These are phyloP conservation scores for Fusarium nisikadoi DNA, from an alignment of 2,329 filamentous ascomycete genomes.

Conservation along the genomic window DNA sequence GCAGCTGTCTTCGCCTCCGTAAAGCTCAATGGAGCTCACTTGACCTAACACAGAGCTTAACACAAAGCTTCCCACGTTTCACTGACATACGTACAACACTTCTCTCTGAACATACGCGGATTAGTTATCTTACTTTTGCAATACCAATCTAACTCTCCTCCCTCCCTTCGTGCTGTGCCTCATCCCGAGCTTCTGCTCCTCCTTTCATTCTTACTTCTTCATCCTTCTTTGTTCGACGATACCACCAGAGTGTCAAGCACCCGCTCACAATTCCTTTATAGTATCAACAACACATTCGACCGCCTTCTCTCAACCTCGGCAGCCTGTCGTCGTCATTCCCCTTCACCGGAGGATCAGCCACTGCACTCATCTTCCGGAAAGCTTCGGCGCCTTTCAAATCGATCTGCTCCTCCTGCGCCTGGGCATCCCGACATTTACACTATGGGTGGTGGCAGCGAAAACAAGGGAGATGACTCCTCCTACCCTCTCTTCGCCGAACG, in stretches of 20 bases:
- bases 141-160: conserved; percentile 9
- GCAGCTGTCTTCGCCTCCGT: neutral
- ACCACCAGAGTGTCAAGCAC: conserved; percentile 2
- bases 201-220: neutral
- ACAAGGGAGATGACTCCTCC: conserved; percentile 56
- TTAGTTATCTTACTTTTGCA: conserved; percentile 7
- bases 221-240: conserved; percentile 15
- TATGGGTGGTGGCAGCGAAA: conserved; percentile 63
- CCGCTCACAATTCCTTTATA: conserved; percentile 37
- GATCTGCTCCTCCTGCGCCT: conserved; percentile 52
- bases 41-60: conserved; percentile 34
- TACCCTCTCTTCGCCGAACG: conserved; percentile 63
- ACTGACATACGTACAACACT: conserved; percentile 17
- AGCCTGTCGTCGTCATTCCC: conserved; percentile 41
- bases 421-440: conserved; percentile 47
- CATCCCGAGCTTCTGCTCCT: neutral
- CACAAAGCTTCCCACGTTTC: conserved; percentile 27
- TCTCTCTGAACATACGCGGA: conserved; percentile 3
- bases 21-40: conserved; percentile 33
- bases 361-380: conserved; percentile 36
- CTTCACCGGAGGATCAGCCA: conserved; percentile 33
- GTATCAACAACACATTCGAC: conserved; percentile 38
- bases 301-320: conserved; percentile 39
- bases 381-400: conserved; percentile 49
- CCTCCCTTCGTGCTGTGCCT: neutral